These are phyloP conservation scores for Staphylotrichum longicolle DNA, from an alignment of 495 filamentous ascomycete genomes.

Conservation along the genomic window DNA sequence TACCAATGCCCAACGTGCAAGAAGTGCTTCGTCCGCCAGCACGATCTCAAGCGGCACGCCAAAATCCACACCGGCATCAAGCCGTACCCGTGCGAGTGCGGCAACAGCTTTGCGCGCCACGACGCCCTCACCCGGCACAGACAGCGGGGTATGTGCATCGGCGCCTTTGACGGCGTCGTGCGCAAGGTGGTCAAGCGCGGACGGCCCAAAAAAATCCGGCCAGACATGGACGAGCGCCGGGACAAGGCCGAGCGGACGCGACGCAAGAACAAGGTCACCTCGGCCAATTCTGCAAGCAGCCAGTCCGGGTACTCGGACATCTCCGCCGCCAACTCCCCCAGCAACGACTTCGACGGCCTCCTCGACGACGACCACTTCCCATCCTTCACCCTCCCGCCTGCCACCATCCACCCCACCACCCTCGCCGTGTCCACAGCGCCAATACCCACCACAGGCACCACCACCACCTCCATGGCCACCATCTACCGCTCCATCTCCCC, in stretches of 20 bases:
- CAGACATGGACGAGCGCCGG: slow-evolving; percentile 60
- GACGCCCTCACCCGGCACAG: slow-evolving; percentile 92
- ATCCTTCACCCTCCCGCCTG: background rate
- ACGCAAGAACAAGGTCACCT: slow-evolving; percentile 50
- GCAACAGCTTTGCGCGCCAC: slow-evolving; percentile 86
- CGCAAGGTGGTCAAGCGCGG: slow-evolving; percentile 56
- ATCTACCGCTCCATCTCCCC: slow-evolving; percentile 31
- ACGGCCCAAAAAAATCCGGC: slow-evolving; percentile 47
- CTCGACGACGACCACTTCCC: slow-evolving; percentile 46
- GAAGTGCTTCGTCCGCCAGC: slow-evolving; percentile 93
- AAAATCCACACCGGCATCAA: slow-evolving; percentile 95
- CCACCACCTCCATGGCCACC: slow-evolving; percentile 32
- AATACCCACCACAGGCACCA: slow-evolving; percentile 36
- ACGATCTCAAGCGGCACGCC: slow-evolving; percentile 93
- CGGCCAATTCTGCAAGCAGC: slow-evolving; percentile 40
- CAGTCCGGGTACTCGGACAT: slow-evolving; percentile 51
- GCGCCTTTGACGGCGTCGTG: slow-evolving; percentile 80
- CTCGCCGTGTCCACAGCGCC: slow-evolving; percentile 40
- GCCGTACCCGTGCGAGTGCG: slow-evolving; percentile 86
- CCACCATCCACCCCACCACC: slow-evolving; percentile 41
- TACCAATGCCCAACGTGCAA: slow-evolving; percentile 84
- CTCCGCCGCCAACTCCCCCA: slow-evolving; percentile 47
- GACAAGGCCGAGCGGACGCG: slow-evolving; percentile 59
- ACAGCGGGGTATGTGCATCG: slow-evolving; percentile 91
- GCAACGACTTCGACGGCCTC: slow-evolving; percentile 36